These are phyloP conservation scores for Volvariella volvacea DNA, from an alignment of 1,284 basidiomycete species.

Conservation along the genomic window DNA sequence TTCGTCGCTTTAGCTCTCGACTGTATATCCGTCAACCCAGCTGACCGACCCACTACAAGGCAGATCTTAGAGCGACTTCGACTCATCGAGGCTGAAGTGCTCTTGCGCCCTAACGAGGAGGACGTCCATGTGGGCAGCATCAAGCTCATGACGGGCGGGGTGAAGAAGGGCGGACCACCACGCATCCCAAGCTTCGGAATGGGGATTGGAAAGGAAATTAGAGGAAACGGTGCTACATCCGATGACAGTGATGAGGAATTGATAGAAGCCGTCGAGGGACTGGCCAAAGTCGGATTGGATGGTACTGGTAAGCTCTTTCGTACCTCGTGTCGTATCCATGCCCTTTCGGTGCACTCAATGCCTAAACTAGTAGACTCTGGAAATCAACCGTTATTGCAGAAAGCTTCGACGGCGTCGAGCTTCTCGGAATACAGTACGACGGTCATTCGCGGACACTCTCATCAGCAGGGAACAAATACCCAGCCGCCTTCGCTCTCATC, in stretches of 20 bases:
- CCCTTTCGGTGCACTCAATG: conserved; percentile 9
- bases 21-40: conserved; percentile 69
- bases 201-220: conserved; percentile 59
- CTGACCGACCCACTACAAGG: conserved; percentile 69
- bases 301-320: conserved; percentile 33
- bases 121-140: conserved; percentile 83
- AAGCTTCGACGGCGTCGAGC: conserved; percentile 23
- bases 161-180: conserved; percentile 51
- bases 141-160: conserved; percentile 65
- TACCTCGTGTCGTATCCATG: conserved; percentile 32
- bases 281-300: conserved; percentile 45
- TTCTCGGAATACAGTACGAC: conserved; percentile 63
- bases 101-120: conserved; percentile 58
- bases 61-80: conserved; percentile 71
- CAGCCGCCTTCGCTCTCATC: conserved; percentile 60
- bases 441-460: conserved; percentile 48
- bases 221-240: conserved; percentile 26
- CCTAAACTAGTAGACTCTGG: conserved; percentile 10
- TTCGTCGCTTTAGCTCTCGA: conserved; percentile 77
- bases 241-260: conserved; percentile 71
- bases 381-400: conserved; percentile 48
- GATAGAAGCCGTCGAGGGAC: conserved; percentile 53
- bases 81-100: conserved; percentile 75
- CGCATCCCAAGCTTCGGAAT: conserved; percentile 84
- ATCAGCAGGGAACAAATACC: conserved; percentile 24